These are phyloP conservation scores for Tolypocladium paradoxum DNA, from an alignment of 2,329 filamentous ascomycete genomes.

Conservation along the genomic window DNA sequence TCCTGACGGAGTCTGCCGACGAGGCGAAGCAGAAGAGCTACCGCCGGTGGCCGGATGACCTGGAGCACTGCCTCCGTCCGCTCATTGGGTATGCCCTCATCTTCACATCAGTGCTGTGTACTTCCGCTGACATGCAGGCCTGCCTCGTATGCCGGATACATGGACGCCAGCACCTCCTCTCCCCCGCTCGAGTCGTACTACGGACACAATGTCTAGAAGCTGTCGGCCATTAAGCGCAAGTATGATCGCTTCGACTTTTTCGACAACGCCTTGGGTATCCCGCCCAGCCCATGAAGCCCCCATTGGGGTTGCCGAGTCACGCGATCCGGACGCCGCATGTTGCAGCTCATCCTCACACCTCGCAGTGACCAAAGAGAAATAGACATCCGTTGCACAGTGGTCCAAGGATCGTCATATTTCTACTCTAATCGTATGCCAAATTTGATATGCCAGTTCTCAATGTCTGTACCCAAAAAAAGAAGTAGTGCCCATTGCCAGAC, in stretches of 20 bases:
- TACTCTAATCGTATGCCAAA: background rate
- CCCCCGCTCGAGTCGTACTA: constrained; percentile 6
- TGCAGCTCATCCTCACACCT: too few relatives aligned
- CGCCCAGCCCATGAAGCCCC: background rate
- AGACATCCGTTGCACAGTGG: background rate
- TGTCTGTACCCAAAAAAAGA: background rate
- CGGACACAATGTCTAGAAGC: constrained; percentile 3
- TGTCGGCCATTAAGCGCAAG: constrained; percentile 5
- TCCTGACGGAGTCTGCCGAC: constrained; percentile 4
- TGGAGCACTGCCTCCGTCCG: constrained; percentile 4
- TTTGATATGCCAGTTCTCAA: background rate
- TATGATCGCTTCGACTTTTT: constrained; percentile 6
- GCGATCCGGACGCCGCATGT: too few relatives aligned
- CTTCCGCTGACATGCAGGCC: background rate
- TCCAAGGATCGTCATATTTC: background rate
- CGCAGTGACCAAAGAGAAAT: background rate
- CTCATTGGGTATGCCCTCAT: constrained; percentile 3
- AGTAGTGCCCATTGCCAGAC: background rate
- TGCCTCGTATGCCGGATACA: constrained; percentile 7
- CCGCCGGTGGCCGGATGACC: background rate
- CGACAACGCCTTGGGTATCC: constrained; percentile 4
- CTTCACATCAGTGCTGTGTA: too few relatives aligned
- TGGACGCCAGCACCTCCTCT: constrained; percentile 6
- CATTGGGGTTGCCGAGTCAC: too few relatives aligned
- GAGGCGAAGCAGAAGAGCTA: constrained; percentile 2